Evolutionary conservation across 2,329 filamentous ascomycete genomes (phyloP), one percentile per base, ranked within the genome.

Genomic region (Cladosporium sp.): DNA sequence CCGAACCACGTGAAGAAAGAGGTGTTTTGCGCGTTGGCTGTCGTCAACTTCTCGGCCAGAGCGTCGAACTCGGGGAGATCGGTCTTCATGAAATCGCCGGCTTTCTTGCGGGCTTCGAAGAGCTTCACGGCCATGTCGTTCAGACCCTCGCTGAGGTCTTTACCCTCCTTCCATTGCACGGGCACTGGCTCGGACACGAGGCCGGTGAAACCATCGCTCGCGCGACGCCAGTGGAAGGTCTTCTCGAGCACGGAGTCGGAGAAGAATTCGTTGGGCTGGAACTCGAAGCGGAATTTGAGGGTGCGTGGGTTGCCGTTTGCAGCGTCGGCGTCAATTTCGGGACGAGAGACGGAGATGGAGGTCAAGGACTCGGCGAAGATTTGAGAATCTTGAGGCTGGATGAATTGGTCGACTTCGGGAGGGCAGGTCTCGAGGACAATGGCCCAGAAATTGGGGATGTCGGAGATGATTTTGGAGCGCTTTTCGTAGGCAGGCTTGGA

Each of bases 1-100:
- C 88, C 90, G 72, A 97, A 97, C 83, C 88, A 94, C 58, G 86
- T 84, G 71, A 97, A 97, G 81, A 97, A 96, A 75, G 87, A 91
- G 51, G 81, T 85, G 63, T 74, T 73, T 50, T 62, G 62, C 36
- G 47, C 74, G 67, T 57, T 76, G 70, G 60, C 69, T 2, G 68
- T 68, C 57, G 81, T 79, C 28, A 84, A 74, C 73, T 80, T 79
- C 66, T 78, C 73, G 40, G 77, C 74, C 55, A 88, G 71, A 42
- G 77, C 74, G 68, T 81, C 78, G 70, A 81, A 84, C 63, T 81
- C 79, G 39, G 78, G 76, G 49, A 84, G 70, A 56, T 83, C 76
- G 59, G 71, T 75, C 59, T 71, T 70, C 42, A 59, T 61, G 64
- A 70, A 67, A 62, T 75, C 73, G 32, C 74, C 68, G 60, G 72